Conservation (phyloP, 2,329 filamentous ascomycete species). For the Lachnum nothofagi region DNA sequence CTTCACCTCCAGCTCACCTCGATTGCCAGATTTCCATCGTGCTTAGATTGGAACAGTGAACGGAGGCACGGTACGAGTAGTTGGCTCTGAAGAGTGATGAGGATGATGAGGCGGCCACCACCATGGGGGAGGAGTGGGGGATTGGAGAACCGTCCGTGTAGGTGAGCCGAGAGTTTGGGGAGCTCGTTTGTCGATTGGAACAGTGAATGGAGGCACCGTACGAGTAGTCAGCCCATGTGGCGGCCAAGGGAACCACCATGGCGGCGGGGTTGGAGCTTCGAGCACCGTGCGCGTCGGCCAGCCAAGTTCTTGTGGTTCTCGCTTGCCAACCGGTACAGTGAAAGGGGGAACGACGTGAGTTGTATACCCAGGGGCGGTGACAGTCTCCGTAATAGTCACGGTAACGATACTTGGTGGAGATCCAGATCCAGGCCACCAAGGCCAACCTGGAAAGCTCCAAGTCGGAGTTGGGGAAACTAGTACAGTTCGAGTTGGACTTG, state of each 20-base stretch:
- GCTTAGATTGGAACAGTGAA: conserved; percentile 4
- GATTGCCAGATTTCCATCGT: neutral
- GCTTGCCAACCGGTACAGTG: conserved; percentile 1
- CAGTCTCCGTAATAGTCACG: conserved; percentile 1
- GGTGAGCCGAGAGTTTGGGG: conserved; percentile 1
- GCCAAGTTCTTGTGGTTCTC: conserved; percentile 10
- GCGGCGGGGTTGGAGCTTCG: neutral
- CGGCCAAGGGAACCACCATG: neutral
- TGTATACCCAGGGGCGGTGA: neutral
- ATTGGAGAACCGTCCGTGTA: neutral
- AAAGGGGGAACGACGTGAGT: neutral
- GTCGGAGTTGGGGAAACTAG: neutral
- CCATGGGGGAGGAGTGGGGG: neutral
- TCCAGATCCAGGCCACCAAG: neutral
- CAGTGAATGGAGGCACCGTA: neutral
- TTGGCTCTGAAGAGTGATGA: neutral
- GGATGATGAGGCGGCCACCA: neutral
- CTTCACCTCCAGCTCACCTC: too few relatives aligned
- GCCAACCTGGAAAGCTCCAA: neutral
- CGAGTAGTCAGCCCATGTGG: neutral
- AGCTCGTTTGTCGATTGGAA: neutral
- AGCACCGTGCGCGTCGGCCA: conserved; percentile 2
- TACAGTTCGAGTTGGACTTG: conserved; percentile 2
- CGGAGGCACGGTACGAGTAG: conserved; percentile 1
- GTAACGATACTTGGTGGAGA: neutral